A percentile compares a stretch with the other conserved stretches of the same genome.
Conservation (phyloP, 2,329 filamentous ascomycete genomes). For the Talaromyces albobiverticillius region DNA sequence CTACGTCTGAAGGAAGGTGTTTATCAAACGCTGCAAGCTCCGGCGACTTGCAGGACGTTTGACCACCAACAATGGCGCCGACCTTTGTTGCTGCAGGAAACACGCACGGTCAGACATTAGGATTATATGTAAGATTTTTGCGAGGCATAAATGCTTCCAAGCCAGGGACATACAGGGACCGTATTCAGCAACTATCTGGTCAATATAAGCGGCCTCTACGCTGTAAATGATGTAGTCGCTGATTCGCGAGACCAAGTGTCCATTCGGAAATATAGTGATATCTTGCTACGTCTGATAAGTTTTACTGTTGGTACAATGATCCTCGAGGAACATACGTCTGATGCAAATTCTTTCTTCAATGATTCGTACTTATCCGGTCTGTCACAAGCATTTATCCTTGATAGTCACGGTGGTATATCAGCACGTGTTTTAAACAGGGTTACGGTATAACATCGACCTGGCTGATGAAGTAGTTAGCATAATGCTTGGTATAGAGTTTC, state of each 20-base stretch:
- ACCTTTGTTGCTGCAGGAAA: slow-evolving; percentile 88
- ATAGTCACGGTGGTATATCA: slow-evolving; percentile 7
- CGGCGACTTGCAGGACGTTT: slow-evolving; percentile 96
- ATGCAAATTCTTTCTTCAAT: slow-evolving; percentile 76
- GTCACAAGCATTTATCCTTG: slow-evolving; percentile 93
- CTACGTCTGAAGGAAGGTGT: slow-evolving; percentile 80
- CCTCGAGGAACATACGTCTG: slow-evolving; percentile 67
- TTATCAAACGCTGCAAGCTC: slow-evolving; percentile 92
- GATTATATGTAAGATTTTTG: neutral
- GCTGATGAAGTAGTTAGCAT: slow-evolving; percentile 15
- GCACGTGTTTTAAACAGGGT: slow-evolving; percentile 1
- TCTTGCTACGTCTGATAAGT: slow-evolving; percentile 62
- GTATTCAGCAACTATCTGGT: slow-evolving; percentile 79
- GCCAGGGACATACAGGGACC: slow-evolving; percentile 77
- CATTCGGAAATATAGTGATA: slow-evolving; percentile 87
- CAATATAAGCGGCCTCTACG: slow-evolving; percentile 90
- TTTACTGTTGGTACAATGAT: slow-evolving; percentile 30
- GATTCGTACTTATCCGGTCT: slow-evolving; percentile 81
- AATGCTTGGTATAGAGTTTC: neutral
- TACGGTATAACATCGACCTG: slow-evolving; percentile 19
- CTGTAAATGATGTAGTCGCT: slow-evolving; percentile 99
- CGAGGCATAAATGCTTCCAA: slow-evolving; percentile 10
- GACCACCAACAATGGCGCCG: slow-evolving; percentile 91
- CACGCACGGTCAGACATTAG: slow-evolving; percentile 22
- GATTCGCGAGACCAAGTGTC: slow-evolving; percentile 88